These are phyloP conservation scores for Rosa multiflora DNA, from an alignment of 306 rosid genomes.

Conservation along the genomic window DNA sequence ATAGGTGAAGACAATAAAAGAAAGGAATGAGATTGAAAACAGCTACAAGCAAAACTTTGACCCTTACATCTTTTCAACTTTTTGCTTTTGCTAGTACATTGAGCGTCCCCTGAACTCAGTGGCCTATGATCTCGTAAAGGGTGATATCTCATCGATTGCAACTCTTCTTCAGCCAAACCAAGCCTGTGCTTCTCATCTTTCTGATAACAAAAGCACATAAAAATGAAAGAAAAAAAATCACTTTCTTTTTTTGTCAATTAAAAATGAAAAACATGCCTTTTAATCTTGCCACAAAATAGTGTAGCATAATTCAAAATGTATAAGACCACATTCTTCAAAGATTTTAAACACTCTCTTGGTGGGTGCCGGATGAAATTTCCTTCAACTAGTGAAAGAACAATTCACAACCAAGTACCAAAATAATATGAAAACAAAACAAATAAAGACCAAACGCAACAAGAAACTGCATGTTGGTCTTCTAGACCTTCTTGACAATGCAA, in stretches of 20 bases:
- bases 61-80: constrained; percentile 51
- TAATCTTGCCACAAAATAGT: background rate
- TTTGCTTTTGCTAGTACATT: constrained; percentile 34
- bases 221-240: background rate
- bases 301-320: background rate
- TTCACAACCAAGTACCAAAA: background rate
- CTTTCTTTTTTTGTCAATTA: background rate
- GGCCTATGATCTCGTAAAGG: constrained; percentile 47
- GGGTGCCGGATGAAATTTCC: background rate
- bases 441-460: background rate
- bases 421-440: background rate
- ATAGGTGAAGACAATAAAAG: background rate
- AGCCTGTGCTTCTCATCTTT: constrained; percentile 61
- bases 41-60: background rate
- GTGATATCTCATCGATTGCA: constrained; percentile 58
- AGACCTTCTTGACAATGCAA: background rate
- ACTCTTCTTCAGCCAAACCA: constrained; percentile 55
- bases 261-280: too few species aligned
- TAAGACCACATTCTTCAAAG: background rate
- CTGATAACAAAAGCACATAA: constrained; percentile 35
- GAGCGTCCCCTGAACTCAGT: constrained; percentile 21
- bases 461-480: background rate
- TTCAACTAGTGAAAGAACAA: background rate
- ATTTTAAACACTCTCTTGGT: background rate
- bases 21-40: background rate